Evolutionary conservation across 1,139 yeast genomes (phyloP), one percentile per base, ranked within the genome.

Genomic region (Suzukiozyma palmioleophila): DNA sequence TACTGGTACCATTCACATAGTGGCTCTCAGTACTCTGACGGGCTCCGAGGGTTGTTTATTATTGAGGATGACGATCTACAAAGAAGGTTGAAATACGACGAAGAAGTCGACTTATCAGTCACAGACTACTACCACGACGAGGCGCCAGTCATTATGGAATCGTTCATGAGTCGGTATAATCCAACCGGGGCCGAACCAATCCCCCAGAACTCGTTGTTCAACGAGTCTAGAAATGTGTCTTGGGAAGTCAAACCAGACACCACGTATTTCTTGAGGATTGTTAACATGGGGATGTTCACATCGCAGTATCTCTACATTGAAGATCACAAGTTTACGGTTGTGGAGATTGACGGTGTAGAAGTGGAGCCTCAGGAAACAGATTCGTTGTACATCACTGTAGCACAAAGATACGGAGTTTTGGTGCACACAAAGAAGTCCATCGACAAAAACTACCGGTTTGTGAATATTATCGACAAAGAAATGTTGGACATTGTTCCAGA

Each of bases 131-230:
- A 90, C 64, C 95, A 88, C 59, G 70, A 76, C 28, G 64, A 69
- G 39, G 70, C 82, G 34, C 72, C 72, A 35, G 73, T 57, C 15
- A 69, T 89, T 49, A 64, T 73, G 45, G 62, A 72, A 11, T 51
- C 55, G 14, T 89, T 89, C 65, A 57, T 87, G 66, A 76, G 69
- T 48, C 62, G 84, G 47, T 83, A 75, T 66, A 90, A 90, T 63
- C 97, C 97, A 35, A 86, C 96, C 5, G 97, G 97, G 48, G 96
- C 97, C 27, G 97, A 90, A 63, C 97, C 97, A 33, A 79, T 90
- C 51, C 97, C 97, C 2, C 81, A 84, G 53, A 81, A 80, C 56
- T 58, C 84, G 49, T 67, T 88, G 52, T 74, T 88, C 62, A 89
- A 90, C 66, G 88, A 89, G 56, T 79, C 94, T 7, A 77, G 72